Percentiles rank a stretch among this genome's conserved stretches.
Conservation (phyloP, 768 basidiomycete species). For the Cystobasidium tubakii region DNA sequence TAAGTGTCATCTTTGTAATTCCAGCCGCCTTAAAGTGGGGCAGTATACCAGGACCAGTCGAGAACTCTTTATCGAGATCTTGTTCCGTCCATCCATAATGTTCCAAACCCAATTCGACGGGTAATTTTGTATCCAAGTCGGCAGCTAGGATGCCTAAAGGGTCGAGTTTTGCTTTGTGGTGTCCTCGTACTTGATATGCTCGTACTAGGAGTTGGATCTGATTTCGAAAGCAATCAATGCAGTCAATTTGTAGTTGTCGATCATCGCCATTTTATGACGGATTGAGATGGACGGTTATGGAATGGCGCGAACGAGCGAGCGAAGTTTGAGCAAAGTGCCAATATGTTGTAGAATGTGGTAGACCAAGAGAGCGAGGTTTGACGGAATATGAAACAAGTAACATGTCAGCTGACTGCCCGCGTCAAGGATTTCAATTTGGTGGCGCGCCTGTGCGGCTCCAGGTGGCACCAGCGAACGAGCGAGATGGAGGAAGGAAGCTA, state of each 20-base stretch:
- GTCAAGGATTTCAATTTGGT: neutral
- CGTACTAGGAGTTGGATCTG: conserved; percentile 96
- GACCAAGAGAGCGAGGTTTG: neutral
- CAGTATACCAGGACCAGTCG: conserved; percentile 89
- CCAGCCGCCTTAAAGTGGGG: conserved; percentile 88
- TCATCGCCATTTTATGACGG: no score
- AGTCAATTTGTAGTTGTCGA: no score
- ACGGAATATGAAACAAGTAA: neutral
- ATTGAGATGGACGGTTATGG: no score
- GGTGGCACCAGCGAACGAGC: neutral
- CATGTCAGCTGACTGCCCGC: neutral
- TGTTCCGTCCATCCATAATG: conserved; percentile 91
- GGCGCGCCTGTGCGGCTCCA: neutral
- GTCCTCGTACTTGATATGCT: conserved; percentile 97
- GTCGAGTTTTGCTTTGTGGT: conserved; percentile 91
- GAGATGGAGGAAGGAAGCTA: neutral
- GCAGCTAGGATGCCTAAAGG: conserved; percentile 87
- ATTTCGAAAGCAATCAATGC: no score
- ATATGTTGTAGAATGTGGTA: no score
- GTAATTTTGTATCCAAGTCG: conserved; percentile 69
- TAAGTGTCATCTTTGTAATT: conserved; percentile 74
- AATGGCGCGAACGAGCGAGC: no score
- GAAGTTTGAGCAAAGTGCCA: no score
- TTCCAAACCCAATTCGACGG: conserved; percentile 85
- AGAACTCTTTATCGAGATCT: conserved; percentile 89